These are phyloP conservation scores for Coemansia sp. DNA, from an alignment of 192 early-diverging fungal genomes.

Conservation along the genomic window DNA sequence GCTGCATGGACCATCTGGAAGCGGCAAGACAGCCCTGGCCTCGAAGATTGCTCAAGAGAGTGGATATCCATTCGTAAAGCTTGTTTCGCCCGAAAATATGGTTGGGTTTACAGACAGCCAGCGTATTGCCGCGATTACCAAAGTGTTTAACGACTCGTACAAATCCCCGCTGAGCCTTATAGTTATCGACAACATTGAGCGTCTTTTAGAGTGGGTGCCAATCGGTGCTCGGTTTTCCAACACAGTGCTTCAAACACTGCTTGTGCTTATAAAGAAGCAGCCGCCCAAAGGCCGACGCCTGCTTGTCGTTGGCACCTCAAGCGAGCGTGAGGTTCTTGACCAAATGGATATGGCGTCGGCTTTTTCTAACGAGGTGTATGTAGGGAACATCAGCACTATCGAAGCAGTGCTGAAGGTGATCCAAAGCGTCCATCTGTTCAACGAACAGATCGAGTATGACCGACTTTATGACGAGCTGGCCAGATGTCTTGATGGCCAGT, in stretches of 20 bases:
- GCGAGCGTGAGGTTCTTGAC: constrained; percentile 72
- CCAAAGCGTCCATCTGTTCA: constrained; percentile 67
- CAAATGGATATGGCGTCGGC: constrained; percentile 86
- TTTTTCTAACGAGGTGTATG: constrained; percentile 84
- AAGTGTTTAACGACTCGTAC: constrained; percentile 97
- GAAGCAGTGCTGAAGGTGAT: constrained; percentile 67
- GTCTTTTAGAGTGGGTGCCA: constrained; percentile 90
- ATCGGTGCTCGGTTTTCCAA: constrained; percentile 97
- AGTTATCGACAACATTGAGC: constrained; percentile 93
- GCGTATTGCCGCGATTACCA: constrained; percentile 84
- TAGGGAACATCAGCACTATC: constrained; percentile 75
- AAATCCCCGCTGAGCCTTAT: constrained; percentile 92
- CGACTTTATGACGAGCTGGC: constrained; percentile 58
- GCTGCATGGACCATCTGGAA: constrained; percentile 82
- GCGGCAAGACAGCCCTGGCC: constrained; percentile 94
- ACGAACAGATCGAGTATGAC: constrained; percentile 60
- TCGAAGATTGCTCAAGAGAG: constrained; percentile 89
- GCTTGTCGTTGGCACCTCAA: constrained; percentile 91
- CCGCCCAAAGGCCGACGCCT: constrained; percentile 83
- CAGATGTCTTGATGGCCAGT: constrained; percentile 56
- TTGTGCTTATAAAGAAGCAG: constrained; percentile 89
- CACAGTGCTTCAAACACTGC: constrained; percentile 84
- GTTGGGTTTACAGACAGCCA: constrained; percentile 85
- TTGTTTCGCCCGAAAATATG: constrained; percentile 96
- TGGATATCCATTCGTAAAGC: constrained; percentile 95